Evolutionary conservation across 805 yeast species (phyloP).

Genomic region (Saccharomycopsis sp.): DNA sequence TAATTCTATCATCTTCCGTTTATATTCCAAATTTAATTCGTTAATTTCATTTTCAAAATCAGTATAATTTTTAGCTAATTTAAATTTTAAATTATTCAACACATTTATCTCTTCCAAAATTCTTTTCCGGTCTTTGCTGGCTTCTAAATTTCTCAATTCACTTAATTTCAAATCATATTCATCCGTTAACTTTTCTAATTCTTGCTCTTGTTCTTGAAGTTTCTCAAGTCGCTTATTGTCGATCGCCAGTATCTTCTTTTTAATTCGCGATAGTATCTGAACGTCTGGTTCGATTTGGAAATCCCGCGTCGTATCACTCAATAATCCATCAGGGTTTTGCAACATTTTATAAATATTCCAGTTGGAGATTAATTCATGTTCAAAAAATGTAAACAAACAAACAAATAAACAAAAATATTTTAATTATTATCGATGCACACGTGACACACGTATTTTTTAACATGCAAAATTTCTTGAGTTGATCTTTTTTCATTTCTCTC

Average conservation of each 20-base stretch:
- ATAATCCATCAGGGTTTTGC: slow-evolving; percentile 23
- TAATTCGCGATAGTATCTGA: slow-evolving; percentile 38
- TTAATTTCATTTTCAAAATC: slow-evolving; percentile 41
- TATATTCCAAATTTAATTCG: slow-evolving; percentile 33
- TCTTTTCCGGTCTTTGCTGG: slow-evolving; percentile 28
- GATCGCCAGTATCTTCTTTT: slow-evolving; percentile 31
- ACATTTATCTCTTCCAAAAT: slow-evolving; percentile 28
- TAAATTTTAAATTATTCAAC: slow-evolving; percentile 40
- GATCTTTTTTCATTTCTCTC: too few species aligned
- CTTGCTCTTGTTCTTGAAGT: slow-evolving; percentile 23
- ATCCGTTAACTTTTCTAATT: slow-evolving; percentile 22
- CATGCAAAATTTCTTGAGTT: neutral
- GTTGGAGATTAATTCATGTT: too few species aligned
- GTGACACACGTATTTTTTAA: neutral
- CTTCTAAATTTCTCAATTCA: slow-evolving; percentile 23
- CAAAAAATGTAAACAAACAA: too few species aligned
- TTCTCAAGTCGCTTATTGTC: slow-evolving; percentile 27
- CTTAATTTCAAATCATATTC: slow-evolving; percentile 14
- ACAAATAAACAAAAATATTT: too few species aligned
- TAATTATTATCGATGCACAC: too few species aligned
- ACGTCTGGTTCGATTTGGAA: slow-evolving; percentile 48
- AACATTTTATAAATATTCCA: too few species aligned
- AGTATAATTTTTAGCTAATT: slow-evolving; percentile 45
- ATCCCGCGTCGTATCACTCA: slow-evolving; percentile 39
- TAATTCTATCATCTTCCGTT: slow-evolving; percentile 32